Evolutionary conservation across 192 early-diverging fungal genomes (phyloP).

Genomic region (Kappamyces sp.): DNA sequence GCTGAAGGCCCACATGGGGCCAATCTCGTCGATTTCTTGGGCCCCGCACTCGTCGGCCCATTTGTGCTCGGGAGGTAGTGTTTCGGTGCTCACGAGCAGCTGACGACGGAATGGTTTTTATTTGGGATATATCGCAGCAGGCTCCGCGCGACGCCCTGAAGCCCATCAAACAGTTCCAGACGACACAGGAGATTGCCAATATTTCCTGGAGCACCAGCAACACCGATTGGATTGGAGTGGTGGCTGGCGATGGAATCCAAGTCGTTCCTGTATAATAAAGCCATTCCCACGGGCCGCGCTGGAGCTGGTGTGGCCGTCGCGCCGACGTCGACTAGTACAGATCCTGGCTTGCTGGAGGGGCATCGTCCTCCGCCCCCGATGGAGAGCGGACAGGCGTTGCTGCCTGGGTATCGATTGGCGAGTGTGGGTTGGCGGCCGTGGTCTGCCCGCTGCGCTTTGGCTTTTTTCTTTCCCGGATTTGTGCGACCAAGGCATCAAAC

Average conservation of each 20-base stretch:
- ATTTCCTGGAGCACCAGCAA: constrained; percentile 72
- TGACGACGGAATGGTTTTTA: constrained; percentile 82
- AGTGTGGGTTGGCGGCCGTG: neutral
- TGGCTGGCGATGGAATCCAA: constrained; percentile 77
- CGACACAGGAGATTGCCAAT: constrained; percentile 71
- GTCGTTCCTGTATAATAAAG: constrained; percentile 66
- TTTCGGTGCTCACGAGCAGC: constrained; percentile 39
- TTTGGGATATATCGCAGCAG: constrained; percentile 74
- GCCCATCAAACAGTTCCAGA: constrained; percentile 71
- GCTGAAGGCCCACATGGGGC: constrained; percentile 68
- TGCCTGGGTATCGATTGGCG: no score
- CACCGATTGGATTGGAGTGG: constrained; percentile 87
- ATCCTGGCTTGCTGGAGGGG: no score
- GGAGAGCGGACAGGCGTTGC: no score
- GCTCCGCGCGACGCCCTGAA: constrained; percentile 32
- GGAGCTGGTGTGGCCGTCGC: no score
- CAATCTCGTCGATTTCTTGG: constrained; percentile 85
- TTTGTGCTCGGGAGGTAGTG: constrained; percentile 77
- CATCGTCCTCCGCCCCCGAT: no score
- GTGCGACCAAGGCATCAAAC: no score
- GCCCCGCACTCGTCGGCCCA: constrained; percentile 71
- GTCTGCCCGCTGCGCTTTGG: no score
- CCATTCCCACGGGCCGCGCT: no score
- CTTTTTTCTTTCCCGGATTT: no score
- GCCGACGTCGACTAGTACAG: no score